Evolutionary conservation across 192 early-diverging fungal species (phyloP), one percentile per base, ranked within the genome.

Genomic region (Chytriomyces sp.): DNA sequence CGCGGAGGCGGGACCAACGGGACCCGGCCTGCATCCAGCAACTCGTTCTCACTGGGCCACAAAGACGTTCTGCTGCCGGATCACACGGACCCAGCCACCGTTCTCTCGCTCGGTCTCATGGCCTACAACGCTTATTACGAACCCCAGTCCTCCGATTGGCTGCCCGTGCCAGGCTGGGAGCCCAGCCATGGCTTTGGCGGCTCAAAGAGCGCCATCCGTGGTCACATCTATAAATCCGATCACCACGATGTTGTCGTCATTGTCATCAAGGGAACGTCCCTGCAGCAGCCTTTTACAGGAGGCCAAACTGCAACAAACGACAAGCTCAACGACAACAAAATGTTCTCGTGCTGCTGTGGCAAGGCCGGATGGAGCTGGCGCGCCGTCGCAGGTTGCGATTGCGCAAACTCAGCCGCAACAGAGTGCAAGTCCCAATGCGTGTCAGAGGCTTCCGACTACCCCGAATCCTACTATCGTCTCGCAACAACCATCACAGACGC

Each of bases 271-370:
- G 96, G 96, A 4, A 85, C 83, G 22, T 82, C 80, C 1, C 26
- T 77, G 54, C 64, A 33, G 39, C 76, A 61, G 19, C 76, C 61
- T 40, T 76, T 80, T 71, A 39, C 31, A 28, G 75, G 75, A n/a
- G 78, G 80, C 0, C 62, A 59, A 31, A 81, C 80, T 3, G 64
- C 56, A 28, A 37, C 38, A 5, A 39, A 65, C 32, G 83, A 85
- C 58, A 85, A 85, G 62, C 68, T 75, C 26, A 83, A 84, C 52
- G 95, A 98, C 84, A 98, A 98, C 78, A 84, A 91, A 12, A 86
- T 98, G 68, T 98, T 96, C 73, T 94, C 93, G 2, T 98, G 96
- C 80, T 98, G 96, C 79, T 98, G 96, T 80, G 95, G 88, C 19
- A 87, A 88, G 52, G 90, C 90, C 17, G 90, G 65, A 34, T 68